phyloP scores from a whole-genome alignment of 129 eudicot species.

The Helianthus annuus region DNA sequence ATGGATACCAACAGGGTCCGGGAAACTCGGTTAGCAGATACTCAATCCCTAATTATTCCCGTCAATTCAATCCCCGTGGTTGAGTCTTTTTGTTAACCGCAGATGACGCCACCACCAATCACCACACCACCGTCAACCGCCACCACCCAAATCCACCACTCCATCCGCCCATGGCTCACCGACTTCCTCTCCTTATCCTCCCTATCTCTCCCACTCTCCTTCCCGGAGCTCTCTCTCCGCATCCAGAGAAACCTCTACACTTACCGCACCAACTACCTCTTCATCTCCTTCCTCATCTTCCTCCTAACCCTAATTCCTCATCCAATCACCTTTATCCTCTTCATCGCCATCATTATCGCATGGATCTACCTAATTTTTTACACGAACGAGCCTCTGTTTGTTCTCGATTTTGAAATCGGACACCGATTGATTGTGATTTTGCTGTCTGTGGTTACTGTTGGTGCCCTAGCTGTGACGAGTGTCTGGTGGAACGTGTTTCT shows the following conservation, averaged over 20 bases:
- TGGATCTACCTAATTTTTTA: conserved; percentile 38
- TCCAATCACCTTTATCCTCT: conserved; percentile 46
- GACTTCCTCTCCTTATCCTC: conserved; percentile 46
- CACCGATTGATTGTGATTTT: conserved; percentile 37
- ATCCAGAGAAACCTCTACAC: conserved; percentile 48
- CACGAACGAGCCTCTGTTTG: conserved; percentile 40
- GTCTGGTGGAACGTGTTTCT: conserved; percentile 49
- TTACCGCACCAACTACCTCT: conserved; percentile 55
- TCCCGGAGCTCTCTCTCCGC: conserved; percentile 52
- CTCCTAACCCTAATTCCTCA: conserved; percentile 49
- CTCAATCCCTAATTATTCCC: background rate
- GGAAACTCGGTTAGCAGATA: too few species aligned
- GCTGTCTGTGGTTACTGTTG: conserved; percentile 35
- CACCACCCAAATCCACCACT: conserved; percentile 27
- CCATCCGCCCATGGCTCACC: conserved; percentile 64
- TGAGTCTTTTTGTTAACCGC: background rate
- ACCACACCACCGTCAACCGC: conserved; percentile 14
- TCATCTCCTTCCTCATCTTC: conserved; percentile 38
- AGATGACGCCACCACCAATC: conserved; percentile 11
- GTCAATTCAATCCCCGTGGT: background rate
- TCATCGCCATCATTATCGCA: conserved; percentile 32
- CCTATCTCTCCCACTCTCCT: conserved; percentile 55
- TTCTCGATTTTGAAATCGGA: conserved; percentile 40
- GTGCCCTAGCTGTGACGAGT: conserved; percentile 39
- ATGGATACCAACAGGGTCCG: too few species aligned